Evolutionary conservation across 768 basidiomycete species (phyloP), one percentile per base, ranked within the genome.

Genomic region (Chalciporus piperatus): DNA sequence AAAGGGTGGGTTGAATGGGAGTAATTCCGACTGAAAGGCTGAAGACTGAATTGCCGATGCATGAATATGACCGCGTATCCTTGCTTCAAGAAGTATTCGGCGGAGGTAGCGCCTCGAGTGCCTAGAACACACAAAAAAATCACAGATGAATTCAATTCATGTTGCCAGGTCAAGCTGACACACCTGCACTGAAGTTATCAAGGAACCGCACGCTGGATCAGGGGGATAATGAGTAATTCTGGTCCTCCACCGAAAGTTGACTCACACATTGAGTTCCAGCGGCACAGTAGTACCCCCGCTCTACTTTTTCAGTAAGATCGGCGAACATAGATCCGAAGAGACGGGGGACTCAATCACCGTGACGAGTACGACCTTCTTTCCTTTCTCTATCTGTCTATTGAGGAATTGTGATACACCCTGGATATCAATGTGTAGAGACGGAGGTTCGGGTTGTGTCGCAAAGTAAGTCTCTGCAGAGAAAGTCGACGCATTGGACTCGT

Each of bases 11-110:
- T 94, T 0, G 93, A 95, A 69, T 99, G 96, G 9, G 94, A 97
- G 72, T 98, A 99, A 67, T 99, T 96, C 44, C 97, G 75, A 65
- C 91, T 94, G 77, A 96, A 99, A 0, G 97, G 97, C 62, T 97
- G 93, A 39, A 98, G 81, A 58, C 95, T 98, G 76, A 97, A 96
- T 70, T 97, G 93, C 19, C 96, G 79, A 70, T 99, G 96, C 82
- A 99, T 89, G 75, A 99, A 99, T 59, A 99, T 93, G 69, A 99
- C 97, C 22, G 95, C 94, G 74, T 98, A 98, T 50, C 87, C 89
- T 7, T 89, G 85, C 60, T 87, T 83, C 54, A 98, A 81, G 68
- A 99, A 98, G 74, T 98, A 97, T 71, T 99, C 97, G 2, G 97
- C 96, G 17, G 97, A 98, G 0, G 96, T 94, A 27, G 97, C 92